These are phyloP conservation scores for Aphanomyces cochlioides DNA, from an alignment of 352 stramenopile species.

Conservation along the genomic window DNA sequence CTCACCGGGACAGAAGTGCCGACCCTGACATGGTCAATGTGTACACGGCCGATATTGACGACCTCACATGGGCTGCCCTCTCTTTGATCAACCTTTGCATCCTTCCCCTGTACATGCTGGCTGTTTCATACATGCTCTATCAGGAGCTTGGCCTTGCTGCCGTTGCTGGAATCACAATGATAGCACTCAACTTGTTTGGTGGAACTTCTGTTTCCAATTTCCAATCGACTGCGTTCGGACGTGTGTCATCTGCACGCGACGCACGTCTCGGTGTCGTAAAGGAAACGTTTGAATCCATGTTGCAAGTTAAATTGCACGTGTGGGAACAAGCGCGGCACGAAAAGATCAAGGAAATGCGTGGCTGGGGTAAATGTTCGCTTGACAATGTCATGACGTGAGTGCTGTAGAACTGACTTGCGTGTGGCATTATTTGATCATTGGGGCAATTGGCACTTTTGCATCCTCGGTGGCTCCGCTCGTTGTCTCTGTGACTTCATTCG, in stretches of 20 bases:
- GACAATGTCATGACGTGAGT: neutral
- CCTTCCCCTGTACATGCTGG: constrained; percentile 50
- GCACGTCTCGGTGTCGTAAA: constrained; percentile 44
- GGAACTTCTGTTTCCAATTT: constrained; percentile 36
- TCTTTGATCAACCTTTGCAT: constrained; percentile 46
- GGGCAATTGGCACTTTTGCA: constrained; percentile 22
- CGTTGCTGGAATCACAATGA: constrained; percentile 40
- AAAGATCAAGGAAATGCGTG: constrained; percentile 58
- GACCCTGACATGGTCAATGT: constrained; percentile 20
- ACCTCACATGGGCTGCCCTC: constrained; percentile 4
- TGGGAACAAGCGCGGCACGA: constrained; percentile 84
- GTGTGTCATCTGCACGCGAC: constrained; percentile 39
- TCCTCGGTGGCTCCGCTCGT: constrained; percentile 46
- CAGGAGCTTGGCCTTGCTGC: constrained; percentile 49
- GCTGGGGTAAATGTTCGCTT: constrained; percentile 16
- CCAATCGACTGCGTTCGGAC: constrained; percentile 25
- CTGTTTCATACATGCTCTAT: constrained; percentile 49
- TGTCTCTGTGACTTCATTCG: constrained; percentile 51
- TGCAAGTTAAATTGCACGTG: constrained; percentile 90
- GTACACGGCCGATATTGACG: constrained; percentile 20
- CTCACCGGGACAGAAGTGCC: neutral
- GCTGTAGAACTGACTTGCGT: neutral
- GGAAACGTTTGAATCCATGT: constrained; percentile 56
- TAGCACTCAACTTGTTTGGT: constrained; percentile 80
- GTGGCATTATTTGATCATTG: neutral